phyloP scores from a whole-genome alignment of 352 stramenopile genomes.

The Pythium folliculosum region DNA sequence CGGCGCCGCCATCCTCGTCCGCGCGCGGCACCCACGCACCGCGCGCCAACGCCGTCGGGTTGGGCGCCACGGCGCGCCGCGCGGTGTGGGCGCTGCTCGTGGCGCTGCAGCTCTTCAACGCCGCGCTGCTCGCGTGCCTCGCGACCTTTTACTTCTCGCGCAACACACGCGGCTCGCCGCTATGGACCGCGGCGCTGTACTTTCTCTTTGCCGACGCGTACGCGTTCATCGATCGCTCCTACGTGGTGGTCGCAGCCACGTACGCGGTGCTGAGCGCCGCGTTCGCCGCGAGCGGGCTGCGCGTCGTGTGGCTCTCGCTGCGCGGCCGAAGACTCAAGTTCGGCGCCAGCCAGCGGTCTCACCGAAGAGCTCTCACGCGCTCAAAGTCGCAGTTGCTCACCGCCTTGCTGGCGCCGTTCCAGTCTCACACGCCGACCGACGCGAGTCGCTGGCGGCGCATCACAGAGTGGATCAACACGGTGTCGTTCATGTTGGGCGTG shows the following conservation, averaged over 20 bases:
- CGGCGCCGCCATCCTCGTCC: not conserved
- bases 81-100: conserved; percentile 13
- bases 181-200: conserved; percentile 22
- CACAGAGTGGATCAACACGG: not conserved
- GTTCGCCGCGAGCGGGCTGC: conserved; percentile 8
- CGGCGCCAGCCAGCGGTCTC: not conserved
- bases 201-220: conserved; percentile 28
- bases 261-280: conserved; percentile 8
- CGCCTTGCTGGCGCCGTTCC: not conserved
- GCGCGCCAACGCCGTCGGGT: not conserved
- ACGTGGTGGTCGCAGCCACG: not conserved
- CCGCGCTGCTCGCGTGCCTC: conserved; percentile 4
- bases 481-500: conserved; percentile 5
- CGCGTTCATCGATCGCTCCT: conserved; percentile 12
- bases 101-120: conserved; percentile 4
- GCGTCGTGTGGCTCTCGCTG: conserved; percentile 19
- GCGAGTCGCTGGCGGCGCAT: not conserved
- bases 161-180: conserved; percentile 12
- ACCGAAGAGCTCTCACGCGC: not conserved
- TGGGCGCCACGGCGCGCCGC: not conserved
- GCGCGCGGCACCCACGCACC: not conserved
- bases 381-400: not conserved
- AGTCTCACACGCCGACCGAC: not conserved
- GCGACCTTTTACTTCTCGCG: conserved; percentile 1
- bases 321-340: conserved; percentile 8